A percentile compares a stretch with the other conserved stretches of the same genome.
Evolutionary conservation across 345 rosid species (phyloP).

Genomic region (Hirschfeldia incana): DNA sequence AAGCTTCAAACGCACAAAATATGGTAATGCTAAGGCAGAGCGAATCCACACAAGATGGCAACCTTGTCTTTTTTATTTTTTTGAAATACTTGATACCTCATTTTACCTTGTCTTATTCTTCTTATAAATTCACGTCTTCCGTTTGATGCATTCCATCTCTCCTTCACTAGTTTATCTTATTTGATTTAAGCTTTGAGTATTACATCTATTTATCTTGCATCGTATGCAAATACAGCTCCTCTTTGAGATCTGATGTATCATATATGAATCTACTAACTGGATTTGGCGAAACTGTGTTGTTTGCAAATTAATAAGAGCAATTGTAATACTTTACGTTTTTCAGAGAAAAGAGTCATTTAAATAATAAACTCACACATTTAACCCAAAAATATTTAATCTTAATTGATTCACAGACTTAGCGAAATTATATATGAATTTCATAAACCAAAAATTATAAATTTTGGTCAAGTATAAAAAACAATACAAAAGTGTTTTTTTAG

Average conservation of each 20-base stretch:
- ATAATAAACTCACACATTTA: neutral
- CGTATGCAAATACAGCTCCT: too few relatives aligned
- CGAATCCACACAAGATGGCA: constrained; percentile 82
- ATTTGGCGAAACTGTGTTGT: too few relatives aligned
- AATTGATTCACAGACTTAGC: neutral
- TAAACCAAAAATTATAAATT: neutral
- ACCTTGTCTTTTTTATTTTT: too few relatives aligned
- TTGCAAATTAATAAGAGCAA: too few relatives aligned
- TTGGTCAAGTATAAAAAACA: neutral
- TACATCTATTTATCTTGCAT: too few relatives aligned
- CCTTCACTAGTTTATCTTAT: neutral
- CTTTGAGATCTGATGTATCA: too few relatives aligned
- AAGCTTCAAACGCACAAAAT: constrained; percentile 64
- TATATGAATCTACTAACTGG: too few relatives aligned
- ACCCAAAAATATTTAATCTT: neutral
- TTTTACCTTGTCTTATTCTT: constrained; percentile 81
- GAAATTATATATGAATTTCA: too few relatives aligned
- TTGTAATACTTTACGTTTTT: too few relatives aligned
- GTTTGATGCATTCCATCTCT: constrained; percentile 17
- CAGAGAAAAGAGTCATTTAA: too few relatives aligned
- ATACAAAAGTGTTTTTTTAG: neutral
- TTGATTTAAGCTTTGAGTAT: neutral
- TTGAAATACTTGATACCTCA: constrained; percentile 40
- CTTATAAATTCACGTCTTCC: constrained; percentile 60
- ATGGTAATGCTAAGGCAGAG: constrained; percentile 56